Evolutionary conservation across 179 eudicot species (phyloP).

Genomic region (Spergularia azorica): DNA sequence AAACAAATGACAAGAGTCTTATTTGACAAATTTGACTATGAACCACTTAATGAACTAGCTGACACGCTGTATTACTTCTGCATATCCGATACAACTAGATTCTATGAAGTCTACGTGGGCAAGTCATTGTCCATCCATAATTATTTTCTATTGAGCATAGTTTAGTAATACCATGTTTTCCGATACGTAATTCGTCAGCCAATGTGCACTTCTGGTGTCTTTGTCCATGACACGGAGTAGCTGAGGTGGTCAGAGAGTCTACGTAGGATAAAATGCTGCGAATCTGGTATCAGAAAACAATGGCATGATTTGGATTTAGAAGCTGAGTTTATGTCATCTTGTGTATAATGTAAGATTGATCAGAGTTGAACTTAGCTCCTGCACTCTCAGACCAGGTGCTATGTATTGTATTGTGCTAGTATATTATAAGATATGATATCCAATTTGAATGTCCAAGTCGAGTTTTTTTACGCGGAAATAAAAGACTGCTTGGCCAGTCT

Average conservation of each 20-base stretch:
- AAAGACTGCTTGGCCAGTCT: background rate
- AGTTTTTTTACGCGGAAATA: background rate
- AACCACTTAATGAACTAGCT: conserved; percentile 6
- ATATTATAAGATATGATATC: background rate
- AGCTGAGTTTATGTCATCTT: conserved; percentile 19
- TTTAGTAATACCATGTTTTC: background rate
- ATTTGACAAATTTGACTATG: conserved; percentile 9
- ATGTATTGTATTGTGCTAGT: background rate
- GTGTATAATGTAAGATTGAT: background rate
- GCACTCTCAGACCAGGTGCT: conserved; percentile 1
- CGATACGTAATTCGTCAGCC: background rate
- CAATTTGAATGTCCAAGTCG: conserved; percentile 1
- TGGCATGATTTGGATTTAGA: conserved; percentile 3
- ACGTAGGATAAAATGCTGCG: background rate
- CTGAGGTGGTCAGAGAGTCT: background rate
- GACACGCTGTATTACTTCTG: background rate
- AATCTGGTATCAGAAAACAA: too few relatives aligned
- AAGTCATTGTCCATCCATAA: background rate
- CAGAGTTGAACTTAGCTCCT: background rate
- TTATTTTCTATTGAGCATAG: background rate
- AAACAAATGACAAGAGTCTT: background rate
- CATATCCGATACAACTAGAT: background rate
- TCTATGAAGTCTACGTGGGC: background rate
- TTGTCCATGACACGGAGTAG: background rate
- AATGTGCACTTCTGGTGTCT: background rate